These are phyloP conservation scores for Trichosporon sp. DNA, from an alignment of 1,284 basidiomycete species.

Conservation along the genomic window DNA sequence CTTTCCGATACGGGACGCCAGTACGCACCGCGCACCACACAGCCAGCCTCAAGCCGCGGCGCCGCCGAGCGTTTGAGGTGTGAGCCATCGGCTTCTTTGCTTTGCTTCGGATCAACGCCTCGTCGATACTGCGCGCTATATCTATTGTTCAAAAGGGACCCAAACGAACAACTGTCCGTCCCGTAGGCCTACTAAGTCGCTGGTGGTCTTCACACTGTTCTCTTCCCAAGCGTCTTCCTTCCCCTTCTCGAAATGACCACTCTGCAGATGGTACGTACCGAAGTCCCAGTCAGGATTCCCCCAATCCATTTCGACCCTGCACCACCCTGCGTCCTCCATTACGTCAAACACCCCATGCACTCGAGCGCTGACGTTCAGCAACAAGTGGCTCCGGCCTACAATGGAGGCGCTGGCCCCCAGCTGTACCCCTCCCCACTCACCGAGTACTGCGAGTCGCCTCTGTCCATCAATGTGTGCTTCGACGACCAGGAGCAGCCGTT, in stretches of 20 bases:
- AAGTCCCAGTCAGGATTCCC: background rate
- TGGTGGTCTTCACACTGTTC: background rate
- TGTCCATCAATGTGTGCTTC: background rate
- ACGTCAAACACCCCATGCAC: background rate
- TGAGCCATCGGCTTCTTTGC: background rate
- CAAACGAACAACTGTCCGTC: background rate
- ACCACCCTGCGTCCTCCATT: background rate
- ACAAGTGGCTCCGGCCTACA: background rate
- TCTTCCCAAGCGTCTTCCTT: background rate
- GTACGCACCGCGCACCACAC: background rate
- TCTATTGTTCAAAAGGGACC: conserved; percentile 8
- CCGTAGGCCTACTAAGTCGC: background rate
- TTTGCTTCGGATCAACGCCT: conserved; percentile 15
- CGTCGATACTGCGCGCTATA: background rate
- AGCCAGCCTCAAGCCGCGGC: background rate
- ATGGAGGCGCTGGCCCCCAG: background rate
- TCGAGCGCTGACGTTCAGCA: background rate
- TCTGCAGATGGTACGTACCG: conserved; percentile 3
- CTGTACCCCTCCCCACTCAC: background rate
- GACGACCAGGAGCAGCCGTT: conserved; percentile 14
- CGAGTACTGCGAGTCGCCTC: conserved; percentile 6
- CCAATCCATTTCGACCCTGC: background rate
- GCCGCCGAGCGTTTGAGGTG: background rate
- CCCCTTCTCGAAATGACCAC: background rate
- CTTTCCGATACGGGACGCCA: background rate